Conservation (phyloP, 2,329 filamentous ascomycete species). For the Hymenoscyphus fraxineus region DNA sequence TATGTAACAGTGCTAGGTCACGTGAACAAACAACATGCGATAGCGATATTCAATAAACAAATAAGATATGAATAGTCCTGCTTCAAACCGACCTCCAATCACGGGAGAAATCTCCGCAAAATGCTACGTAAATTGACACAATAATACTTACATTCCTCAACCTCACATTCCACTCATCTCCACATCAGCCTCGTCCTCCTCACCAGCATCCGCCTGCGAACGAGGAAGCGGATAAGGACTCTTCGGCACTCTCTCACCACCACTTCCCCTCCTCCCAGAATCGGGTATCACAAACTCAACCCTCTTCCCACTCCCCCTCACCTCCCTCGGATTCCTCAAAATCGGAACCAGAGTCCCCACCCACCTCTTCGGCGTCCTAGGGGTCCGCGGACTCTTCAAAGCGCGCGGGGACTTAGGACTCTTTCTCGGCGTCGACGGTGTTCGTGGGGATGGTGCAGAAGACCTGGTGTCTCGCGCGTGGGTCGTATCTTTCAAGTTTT, state of each 20-base stretch:
- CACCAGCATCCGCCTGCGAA: neutral
- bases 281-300: neutral
- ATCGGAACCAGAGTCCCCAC: neutral
- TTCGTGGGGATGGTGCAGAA: neutral
- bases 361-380: neutral
- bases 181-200: neutral
- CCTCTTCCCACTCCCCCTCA: neutral
- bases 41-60: too few relatives aligned
- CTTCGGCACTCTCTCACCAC: neutral
- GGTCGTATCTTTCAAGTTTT: neutral
- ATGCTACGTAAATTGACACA: too few relatives aligned
- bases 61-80: too few relatives aligned
- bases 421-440: neutral
- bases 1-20: too few relatives aligned
- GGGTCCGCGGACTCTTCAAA: neutral
- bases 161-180: neutral
- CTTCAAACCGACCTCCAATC: too few relatives aligned
- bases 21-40: too few relatives aligned
- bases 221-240: neutral
- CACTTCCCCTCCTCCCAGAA: neutral
- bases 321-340: neutral
- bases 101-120: too few relatives aligned
- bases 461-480: neutral
- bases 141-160: too few relatives aligned
- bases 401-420: neutral